Conservation (phyloP, 2,329 filamentous ascomycete species). For the Dendryphion nanum region DNA sequence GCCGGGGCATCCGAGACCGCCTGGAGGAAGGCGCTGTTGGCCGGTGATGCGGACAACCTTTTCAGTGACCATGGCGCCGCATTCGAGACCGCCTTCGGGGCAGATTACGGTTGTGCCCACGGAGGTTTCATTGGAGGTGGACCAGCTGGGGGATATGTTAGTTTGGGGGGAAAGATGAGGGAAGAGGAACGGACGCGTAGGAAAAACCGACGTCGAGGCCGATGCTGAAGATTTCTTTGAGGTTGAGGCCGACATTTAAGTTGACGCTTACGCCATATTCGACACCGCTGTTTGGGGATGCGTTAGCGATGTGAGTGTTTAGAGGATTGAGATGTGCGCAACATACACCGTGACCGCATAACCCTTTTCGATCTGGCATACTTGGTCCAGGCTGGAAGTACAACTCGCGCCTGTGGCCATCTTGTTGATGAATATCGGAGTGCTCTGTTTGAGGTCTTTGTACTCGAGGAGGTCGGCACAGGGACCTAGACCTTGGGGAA, state of each 20-base stretch:
- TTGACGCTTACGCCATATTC: background rate
- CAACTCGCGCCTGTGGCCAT: background rate
- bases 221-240: slow-evolving; percentile 1
- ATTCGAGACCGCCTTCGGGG: background rate
- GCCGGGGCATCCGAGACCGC: slow-evolving; percentile 2
- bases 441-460: background rate
- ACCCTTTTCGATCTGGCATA: background rate
- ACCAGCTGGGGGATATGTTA: slow-evolving; percentile 1
- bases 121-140: background rate
- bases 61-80: slow-evolving; percentile 1
- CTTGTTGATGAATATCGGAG: background rate
- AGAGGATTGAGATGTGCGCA: background rate
- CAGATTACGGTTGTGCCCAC: background rate
- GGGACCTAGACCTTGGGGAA: too few relatives aligned
- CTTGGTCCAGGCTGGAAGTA: background rate
- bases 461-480: slow-evolving; percentile 3
- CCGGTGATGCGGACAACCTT: slow-evolving; percentile 1
- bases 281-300: background rate
- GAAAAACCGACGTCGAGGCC: slow-evolving; percentile 1
- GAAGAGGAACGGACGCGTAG: slow-evolving; percentile 1
- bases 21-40: slow-evolving; percentile 1
- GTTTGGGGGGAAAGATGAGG: background rate
- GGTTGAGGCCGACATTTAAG: background rate
- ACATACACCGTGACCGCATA: background rate
- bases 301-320: background rate